Evolutionary conservation across 164 flowering plant genomes (phyloP).

Genomic region (Dillenia suffruticosa): DNA sequence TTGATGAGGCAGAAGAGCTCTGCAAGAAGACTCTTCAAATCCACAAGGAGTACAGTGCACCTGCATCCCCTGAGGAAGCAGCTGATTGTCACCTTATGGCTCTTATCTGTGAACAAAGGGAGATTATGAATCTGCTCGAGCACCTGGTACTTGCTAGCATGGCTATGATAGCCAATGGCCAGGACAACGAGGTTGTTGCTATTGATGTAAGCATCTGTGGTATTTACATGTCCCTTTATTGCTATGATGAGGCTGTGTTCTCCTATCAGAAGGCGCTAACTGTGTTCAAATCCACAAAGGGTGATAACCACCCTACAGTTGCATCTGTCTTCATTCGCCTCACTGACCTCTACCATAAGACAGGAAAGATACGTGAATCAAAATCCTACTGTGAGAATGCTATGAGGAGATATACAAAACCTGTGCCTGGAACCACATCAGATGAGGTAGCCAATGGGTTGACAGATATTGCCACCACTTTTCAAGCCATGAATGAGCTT

Average conservation of each 20-base stretch:
- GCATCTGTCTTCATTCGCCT: conserved; percentile 38
- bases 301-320: conserved; percentile 34
- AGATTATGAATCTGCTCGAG: conserved; percentile 38
- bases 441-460: conserved; percentile 39
- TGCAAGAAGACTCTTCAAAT: conserved; percentile 33
- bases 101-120: conserved; percentile 34
- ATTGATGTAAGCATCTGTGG: conserved; percentile 36
- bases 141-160: conserved; percentile 43
- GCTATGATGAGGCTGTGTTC: conserved; percentile 39
- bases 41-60: conserved; percentile 19
- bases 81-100: conserved; percentile 41
- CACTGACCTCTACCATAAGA: conserved; percentile 33
- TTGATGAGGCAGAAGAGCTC: conserved; percentile 33
- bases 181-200: conserved; percentile 38
- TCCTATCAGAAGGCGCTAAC: conserved; percentile 41
- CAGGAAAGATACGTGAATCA: conserved; percentile 38
- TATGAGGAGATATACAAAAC: conserved; percentile 29
- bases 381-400: conserved; percentile 44
- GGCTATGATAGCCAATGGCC: conserved; percentile 36
- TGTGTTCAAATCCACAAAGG: conserved; percentile 34
- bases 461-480: conserved; percentile 32
- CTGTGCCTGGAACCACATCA: conserved; percentile 24
- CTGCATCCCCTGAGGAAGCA: conserved; percentile 37
- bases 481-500: conserved; percentile 28
- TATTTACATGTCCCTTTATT: conserved; percentile 27